Conservation (phyloP, 2,329 filamentous ascomycete genomes). For the Pseudogymnoascus sp. region DNA sequence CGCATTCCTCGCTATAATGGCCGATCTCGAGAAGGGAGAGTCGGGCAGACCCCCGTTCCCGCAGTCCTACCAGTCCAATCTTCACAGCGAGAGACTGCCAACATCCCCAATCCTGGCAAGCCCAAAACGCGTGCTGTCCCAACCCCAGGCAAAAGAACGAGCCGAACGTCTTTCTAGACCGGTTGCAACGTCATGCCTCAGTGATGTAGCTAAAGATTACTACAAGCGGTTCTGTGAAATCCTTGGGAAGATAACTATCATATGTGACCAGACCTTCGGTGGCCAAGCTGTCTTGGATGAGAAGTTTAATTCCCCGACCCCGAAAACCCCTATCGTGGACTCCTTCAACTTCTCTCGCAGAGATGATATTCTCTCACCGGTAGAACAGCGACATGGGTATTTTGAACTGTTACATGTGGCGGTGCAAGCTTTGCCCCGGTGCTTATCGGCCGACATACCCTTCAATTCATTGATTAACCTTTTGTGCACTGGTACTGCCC, state of each 20-base stretch:
- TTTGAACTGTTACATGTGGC: conserved; percentile 94
- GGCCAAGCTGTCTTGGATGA: conserved; percentile 92
- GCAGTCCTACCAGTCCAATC: conserved; percentile 44
- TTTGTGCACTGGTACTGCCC: conserved; percentile 90
- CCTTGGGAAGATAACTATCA: conserved; percentile 86
- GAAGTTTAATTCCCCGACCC: conserved; percentile 77
- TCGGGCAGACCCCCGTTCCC: conserved; percentile 76
- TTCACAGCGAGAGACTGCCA: conserved; percentile 37
- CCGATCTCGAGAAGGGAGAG: conserved; percentile 80
- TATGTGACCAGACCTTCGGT: conserved; percentile 95
- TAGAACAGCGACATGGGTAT: conserved; percentile 86
- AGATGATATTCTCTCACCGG: conserved; percentile 62
- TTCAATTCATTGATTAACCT: conserved; percentile 92
- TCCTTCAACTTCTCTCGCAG: conserved; percentile 83
- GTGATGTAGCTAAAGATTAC: conserved; percentile 71
- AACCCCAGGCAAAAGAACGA: conserved; percentile 28
- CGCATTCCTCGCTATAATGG: conserved; percentile 86
- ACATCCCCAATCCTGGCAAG: conserved; percentile 42
- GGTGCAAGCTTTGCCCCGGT: conserved; percentile 90
- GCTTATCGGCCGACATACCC: conserved; percentile 79
- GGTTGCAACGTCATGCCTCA: conserved; percentile 53
- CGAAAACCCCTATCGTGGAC: conserved; percentile 90
- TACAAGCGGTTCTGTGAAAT: conserved; percentile 92
- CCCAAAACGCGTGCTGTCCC: conserved; percentile 19
- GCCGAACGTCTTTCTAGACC: conserved; percentile 61